These are phyloP conservation scores for Gautieria morchelliformis DNA, from an alignment of 768 basidiomycete species.

Conservation along the genomic window DNA sequence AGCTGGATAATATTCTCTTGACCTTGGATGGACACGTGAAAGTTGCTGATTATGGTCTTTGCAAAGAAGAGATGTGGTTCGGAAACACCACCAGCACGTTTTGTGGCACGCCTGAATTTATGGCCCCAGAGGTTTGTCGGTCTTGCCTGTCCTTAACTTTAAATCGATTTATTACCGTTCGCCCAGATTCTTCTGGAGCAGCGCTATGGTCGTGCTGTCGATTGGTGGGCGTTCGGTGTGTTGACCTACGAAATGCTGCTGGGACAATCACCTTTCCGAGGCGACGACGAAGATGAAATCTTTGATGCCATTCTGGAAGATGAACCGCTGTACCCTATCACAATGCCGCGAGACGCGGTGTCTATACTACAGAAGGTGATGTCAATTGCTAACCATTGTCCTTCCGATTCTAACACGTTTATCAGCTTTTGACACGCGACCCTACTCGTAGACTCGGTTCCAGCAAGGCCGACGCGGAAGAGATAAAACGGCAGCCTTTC, in stretches of 20 bases:
- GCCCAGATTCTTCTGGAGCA: slow-evolving; percentile 94
- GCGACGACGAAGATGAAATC: slow-evolving; percentile 99
- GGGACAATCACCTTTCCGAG: slow-evolving; percentile 98
- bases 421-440: slow-evolving; percentile 84
- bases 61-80: slow-evolving; percentile 98
- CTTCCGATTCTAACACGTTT: neutral
- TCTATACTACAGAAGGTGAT: slow-evolving; percentile 86
- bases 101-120: slow-evolving; percentile 99
- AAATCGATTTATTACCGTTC: neutral
- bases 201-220: slow-evolving; percentile 95
- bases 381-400: slow-evolving; percentile 4
- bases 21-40: slow-evolving; percentile 98
- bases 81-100: slow-evolving; percentile 96
- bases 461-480: slow-evolving; percentile 85
- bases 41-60: slow-evolving; percentile 97
- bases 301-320: slow-evolving; percentile 99
- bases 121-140: slow-evolving; percentile 87
- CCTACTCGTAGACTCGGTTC: slow-evolving; percentile 86
- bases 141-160: neutral
- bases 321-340: slow-evolving; percentile 96
- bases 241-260: slow-evolving; percentile 98
- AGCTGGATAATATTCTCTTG: slow-evolving; percentile 94
- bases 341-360: slow-evolving; percentile 97
- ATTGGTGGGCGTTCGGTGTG: slow-evolving; percentile 99
- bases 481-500: slow-evolving; percentile 96